Evolutionary conservation across 441 rosid genomes (phyloP), one percentile per base, ranked within the genome.

Genomic region (Aleurites moluccanus): DNA sequence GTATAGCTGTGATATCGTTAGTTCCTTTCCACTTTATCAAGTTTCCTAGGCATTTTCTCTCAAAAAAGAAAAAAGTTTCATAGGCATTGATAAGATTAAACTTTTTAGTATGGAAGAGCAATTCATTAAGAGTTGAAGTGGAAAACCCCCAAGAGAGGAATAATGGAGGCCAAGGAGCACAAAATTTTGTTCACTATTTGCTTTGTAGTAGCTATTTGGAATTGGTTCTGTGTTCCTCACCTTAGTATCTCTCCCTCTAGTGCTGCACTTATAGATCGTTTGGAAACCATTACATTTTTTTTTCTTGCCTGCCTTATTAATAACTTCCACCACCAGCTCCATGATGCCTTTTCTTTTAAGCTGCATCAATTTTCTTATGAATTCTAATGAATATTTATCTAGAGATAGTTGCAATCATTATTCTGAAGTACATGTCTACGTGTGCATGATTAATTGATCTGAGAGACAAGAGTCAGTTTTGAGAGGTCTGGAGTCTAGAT

Each of bases 21-120:
- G 40, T 14, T 56, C 6, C 6, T 38, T 33, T 21, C 33, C 18
- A 16, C 16, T 72, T 23, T 27, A 42, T 40, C 60, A 28, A 49
- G 56, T n/a, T 45, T 20, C 30, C 33, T 47, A 30, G 27, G 68
- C 40, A 28, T 72, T 16, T 44, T 25, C 13, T n/a, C 40, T 38
- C 40, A 38, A 38, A 38, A 38, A 38, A 38, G 6, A 38, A 38
- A 38, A 38, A 30, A 49, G 44, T n/a, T 45, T 20, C 30, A 49
- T 47, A 30, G 42, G 68, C 55, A 28, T 72, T 16, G 7, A 18
- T 72, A 62, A 45, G n/a, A 47, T 72, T n/a, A 45, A 45, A 18
- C 3, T 30, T 44, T 44, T 16, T 20, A 25, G 30, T 15, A 57
- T 23, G 42, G 11, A 38, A 38, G 6, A 11, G 3, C 50, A 55